A percentile compares a stretch with the other conserved stretches of the same genome.
Evolutionary conservation across 192 early-diverging fungal species (phyloP).

Genomic region (Dimargaris verticillata): DNA sequence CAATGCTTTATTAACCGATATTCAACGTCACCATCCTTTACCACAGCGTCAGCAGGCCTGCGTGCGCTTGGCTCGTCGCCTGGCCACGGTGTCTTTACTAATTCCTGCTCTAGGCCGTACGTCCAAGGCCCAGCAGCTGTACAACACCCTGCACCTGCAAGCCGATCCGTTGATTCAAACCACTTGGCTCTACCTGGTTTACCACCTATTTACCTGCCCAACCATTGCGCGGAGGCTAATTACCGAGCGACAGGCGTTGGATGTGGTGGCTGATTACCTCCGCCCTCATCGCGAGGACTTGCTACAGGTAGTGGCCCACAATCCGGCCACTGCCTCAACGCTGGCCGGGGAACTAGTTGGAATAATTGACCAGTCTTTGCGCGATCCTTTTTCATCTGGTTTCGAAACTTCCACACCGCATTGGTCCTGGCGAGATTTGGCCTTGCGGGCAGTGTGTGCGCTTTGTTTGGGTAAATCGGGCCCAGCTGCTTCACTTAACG

Average conservation of each 20-base stretch:
- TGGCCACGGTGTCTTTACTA: not conserved
- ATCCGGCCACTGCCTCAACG: not conserved
- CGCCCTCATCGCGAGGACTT: not conserved
- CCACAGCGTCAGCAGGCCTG: not conserved
- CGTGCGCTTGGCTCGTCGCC: not conserved
- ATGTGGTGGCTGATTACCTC: not conserved
- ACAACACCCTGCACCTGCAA: slow-evolving; percentile 4
- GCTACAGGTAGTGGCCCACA: not conserved
- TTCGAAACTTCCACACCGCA: not conserved
- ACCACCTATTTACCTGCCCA: not conserved
- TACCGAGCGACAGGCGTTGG: slow-evolving; percentile 8
- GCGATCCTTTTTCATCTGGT: not conserved
- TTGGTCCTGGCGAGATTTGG: not conserved
- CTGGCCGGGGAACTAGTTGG: not conserved
- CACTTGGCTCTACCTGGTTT: not conserved
- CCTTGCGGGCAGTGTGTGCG: not conserved
- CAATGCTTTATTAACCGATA: not conserved
- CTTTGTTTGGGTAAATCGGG: not conserved
- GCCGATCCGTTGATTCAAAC: not conserved
- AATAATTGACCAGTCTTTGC: not conserved
- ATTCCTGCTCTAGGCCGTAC: not conserved
- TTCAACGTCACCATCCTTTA: slow-evolving; percentile 5
- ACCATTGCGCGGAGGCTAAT: not conserved
- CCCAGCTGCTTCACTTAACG: no score
- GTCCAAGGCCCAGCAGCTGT: not conserved